Conservation (phyloP, 148 eudicot species). For the Cornus controversa region DNA sequence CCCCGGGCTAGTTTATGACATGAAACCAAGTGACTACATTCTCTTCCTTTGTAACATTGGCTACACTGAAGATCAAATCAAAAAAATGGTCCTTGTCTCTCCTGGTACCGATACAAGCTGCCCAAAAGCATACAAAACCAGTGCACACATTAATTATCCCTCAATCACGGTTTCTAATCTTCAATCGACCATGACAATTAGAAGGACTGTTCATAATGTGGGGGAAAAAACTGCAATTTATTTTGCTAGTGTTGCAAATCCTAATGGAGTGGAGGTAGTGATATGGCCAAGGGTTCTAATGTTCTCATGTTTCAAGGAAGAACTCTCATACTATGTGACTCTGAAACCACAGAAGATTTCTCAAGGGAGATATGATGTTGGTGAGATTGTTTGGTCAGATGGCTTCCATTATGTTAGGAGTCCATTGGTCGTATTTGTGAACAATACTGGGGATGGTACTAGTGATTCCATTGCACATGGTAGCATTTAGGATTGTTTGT, state of each 20-base stretch:
- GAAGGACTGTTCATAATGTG: slow-evolving; percentile 41
- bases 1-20: slow-evolving; percentile 51
- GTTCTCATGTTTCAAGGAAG: slow-evolving; percentile 33
- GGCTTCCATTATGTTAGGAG: slow-evolving; percentile 42
- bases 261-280: slow-evolving; percentile 47
- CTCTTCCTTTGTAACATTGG: slow-evolving; percentile 49
- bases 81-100: slow-evolving; percentile 10
- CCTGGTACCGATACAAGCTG: slow-evolving; percentile 12
- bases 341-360: slow-evolving; percentile 37
- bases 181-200: slow-evolving; percentile 31
- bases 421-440: slow-evolving; percentile 43
- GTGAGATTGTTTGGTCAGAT: slow-evolving; percentile 48
- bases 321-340: slow-evolving; percentile 35
- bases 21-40: slow-evolving; percentile 37
- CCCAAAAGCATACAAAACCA: slow-evolving; percentile 5
- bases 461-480: slow-evolving; percentile 4
- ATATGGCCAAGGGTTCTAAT: slow-evolving; percentile 43
- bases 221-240: slow-evolving; percentile 31
- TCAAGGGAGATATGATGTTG: slow-evolving; percentile 48
- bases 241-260: slow-evolving; percentile 28
- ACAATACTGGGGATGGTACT: slow-evolving; percentile 20
- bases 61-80: slow-evolving; percentile 28
- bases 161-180: slow-evolving; percentile 41
- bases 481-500: background rate
- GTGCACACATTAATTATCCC: slow-evolving; percentile 40